phyloP scores from a whole-genome alignment of 2,329 filamentous ascomycete species.

The Fusarium zealandicum region DNA sequence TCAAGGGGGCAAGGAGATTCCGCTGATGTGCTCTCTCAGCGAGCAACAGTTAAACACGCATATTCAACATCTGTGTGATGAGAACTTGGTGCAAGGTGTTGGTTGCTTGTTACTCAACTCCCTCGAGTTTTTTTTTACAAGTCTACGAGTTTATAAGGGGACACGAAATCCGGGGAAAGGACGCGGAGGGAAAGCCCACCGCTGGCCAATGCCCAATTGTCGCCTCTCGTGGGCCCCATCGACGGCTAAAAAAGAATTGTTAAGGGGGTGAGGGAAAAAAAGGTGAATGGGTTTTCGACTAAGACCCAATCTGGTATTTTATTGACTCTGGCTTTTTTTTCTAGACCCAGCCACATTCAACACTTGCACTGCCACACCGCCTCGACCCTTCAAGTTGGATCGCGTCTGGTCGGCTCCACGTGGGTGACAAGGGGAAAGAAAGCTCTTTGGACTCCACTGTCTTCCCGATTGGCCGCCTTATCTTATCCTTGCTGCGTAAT shows the following conservation, averaged over 20 bases:
- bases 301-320: conserved; percentile 23
- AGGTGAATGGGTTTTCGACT: conserved; percentile 14
- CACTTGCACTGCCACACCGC: conserved; percentile 15
- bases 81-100: not conserved
- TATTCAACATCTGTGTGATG: conserved; percentile 13
- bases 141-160: not conserved
- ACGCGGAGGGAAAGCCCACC: conserved; percentile 13
- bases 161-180: conserved; percentile 15
- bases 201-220: conserved; percentile 5
- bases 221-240: conserved; percentile 8
- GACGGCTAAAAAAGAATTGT: conserved; percentile 5
- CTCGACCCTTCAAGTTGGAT: conserved; percentile 14
- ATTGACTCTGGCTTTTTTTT: not conserved
- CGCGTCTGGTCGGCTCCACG: conserved; percentile 18
- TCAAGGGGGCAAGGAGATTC: conserved; percentile 5
- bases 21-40: conserved; percentile 1
- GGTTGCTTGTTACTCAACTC: not conserved
- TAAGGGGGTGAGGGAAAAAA: conserved; percentile 16
- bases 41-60: conserved; percentile 30
- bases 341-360: conserved; percentile 12
- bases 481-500: conserved; percentile 7
- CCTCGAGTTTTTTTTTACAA: conserved; percentile 11
- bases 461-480: conserved; percentile 36
- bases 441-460: conserved; percentile 19
- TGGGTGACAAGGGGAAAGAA: conserved; percentile 22